Base-by-base conservation (phyloP, 2,329 filamentous ascomycete species). In the Calonectria pauciramosa region DNA sequence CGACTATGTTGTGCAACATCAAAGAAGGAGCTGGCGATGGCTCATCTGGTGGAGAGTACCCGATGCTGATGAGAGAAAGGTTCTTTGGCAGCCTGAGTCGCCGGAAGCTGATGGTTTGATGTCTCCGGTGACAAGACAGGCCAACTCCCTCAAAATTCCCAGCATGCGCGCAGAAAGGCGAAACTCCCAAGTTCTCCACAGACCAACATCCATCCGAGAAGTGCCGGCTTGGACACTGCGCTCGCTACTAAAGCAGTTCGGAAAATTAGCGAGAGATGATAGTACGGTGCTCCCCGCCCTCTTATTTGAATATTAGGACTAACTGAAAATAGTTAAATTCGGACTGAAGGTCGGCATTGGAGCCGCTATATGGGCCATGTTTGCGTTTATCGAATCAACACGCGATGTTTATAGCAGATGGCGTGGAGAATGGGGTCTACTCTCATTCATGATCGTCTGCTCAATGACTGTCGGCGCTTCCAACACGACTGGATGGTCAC, bases 401-500 rank as follows among this genome's bases (percentile, higher is more conserved):
- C 89, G 96, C 70, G 94, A 94, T 0, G 89, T 94, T 4, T 99
- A 98, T 82, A 90, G 92, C 47, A 93, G 94, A 77, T 99, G 96
- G 95, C 90, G 96, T 80, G 96, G 96, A 11, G 97, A 99, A 88
- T 99, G 97, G 97, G 97, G 97, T 18, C 88, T 99, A 0, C 84
- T 99, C 36, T 98, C 96, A 0, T 99, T 98, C 87, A 99, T 99
- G 96, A 93, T 99, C 80, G 97, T 99, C n/a, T 98, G 96, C 83
- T 96, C 94, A 51, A 99, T 98, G 96, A 99, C 96, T 0, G 96
- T 98, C 11, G 97, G 97, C n/a, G 96, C 96, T 6, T 95, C 96
- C 20, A 99, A 99, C 83, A 98, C 96, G 0, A 98, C 96, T 0
- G 96, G 95, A 1, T 91, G 93, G 81, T 92, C 96, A 51, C 93